These are phyloP conservation scores for Blattamonas nauphoetae DNA, from an alignment of 78 protist species.

Conservation along the genomic window DNA sequence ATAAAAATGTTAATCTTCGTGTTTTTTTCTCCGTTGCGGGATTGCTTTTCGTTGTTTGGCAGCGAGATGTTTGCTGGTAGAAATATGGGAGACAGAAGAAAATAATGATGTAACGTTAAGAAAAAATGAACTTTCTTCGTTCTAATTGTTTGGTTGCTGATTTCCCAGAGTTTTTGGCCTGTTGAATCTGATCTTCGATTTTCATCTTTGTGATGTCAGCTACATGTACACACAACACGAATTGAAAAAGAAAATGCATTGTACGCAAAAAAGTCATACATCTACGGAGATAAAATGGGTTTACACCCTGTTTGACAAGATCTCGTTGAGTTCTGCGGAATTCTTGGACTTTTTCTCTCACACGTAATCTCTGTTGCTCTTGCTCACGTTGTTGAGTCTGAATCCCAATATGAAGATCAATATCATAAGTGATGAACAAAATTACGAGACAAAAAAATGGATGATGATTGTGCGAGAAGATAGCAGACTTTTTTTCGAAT, in stretches of 20 bases:
- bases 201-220: neutral
- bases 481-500: too few relatives aligned
- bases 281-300: neutral
- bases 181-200: neutral
- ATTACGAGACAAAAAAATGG: too few relatives aligned
- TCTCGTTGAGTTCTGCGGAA: neutral
- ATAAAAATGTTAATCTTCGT: neutral
- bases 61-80: neutral
- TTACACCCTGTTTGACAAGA: neutral
- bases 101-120: neutral
- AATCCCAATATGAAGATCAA: too few relatives aligned
- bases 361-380: neutral
- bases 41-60: neutral
- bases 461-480: too few relatives aligned
- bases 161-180: neutral
- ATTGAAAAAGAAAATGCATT: neutral
- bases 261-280: neutral
- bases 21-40: neutral
- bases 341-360: neutral
- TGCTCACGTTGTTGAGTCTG: neutral
- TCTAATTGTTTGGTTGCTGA: neutral
- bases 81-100: neutral
- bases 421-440: too few relatives aligned
- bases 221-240: neutral
- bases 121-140: neutral